These are phyloP conservation scores for Boletus pseudo-olivaceus DNA, from an alignment of 768 basidiomycete species.

Conservation along the genomic window DNA sequence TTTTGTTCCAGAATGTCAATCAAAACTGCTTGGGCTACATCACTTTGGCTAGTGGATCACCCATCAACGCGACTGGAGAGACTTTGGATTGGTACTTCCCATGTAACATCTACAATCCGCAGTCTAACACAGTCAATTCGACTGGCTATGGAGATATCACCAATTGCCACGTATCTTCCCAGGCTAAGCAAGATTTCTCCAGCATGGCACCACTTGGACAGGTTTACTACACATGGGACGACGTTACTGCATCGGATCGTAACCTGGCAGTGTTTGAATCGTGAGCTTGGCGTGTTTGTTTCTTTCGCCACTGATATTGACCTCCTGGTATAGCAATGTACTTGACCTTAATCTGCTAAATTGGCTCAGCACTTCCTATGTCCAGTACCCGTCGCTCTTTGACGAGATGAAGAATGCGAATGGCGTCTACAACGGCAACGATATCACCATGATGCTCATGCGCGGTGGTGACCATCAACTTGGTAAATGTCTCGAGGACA, in stretches of 20 bases:
- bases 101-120: constrained; percentile 83
- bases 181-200: constrained; percentile 52
- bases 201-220: constrained; percentile 62
- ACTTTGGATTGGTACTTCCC: constrained; percentile 94
- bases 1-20: constrained; percentile 93
- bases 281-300: constrained; percentile 46
- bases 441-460: constrained; percentile 82
- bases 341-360: constrained; percentile 83
- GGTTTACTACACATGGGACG: constrained; percentile 93
- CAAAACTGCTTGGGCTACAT: constrained; percentile 78
- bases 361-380: constrained; percentile 79
- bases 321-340: constrained; percentile 54
- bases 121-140: constrained; percentile 62
- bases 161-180: constrained; percentile 67
- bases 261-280: constrained; percentile 94
- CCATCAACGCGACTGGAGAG: constrained; percentile 60
- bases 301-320: constrained; percentile 2
- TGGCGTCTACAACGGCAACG: constrained; percentile 74
- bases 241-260: constrained; percentile 60
- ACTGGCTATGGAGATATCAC: constrained; percentile 62
- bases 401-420: constrained; percentile 68
- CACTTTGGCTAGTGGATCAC: constrained; percentile 63
- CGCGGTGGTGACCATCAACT: constrained; percentile 65
- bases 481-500: constrained; percentile 82
- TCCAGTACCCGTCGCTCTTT: constrained; percentile 81